These are phyloP conservation scores for Xylariaceae sp. DNA, from an alignment of 2,329 filamentous ascomycete genomes.

Conservation along the genomic window DNA sequence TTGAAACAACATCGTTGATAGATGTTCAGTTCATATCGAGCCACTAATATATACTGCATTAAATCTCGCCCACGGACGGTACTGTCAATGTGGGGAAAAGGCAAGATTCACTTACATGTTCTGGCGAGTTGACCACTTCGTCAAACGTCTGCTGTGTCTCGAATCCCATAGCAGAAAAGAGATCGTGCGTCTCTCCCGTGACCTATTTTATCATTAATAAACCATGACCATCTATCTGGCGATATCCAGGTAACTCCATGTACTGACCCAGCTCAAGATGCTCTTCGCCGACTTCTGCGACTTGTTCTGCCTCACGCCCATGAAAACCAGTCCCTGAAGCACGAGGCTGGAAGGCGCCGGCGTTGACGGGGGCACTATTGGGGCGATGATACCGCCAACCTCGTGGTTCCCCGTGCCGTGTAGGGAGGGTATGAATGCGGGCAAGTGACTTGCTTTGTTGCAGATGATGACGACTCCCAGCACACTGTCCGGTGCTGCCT, in stretches of 20 bases:
- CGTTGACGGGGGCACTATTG: conserved; percentile 64
- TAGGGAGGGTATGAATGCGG: conserved; percentile 64
- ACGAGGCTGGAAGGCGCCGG: conserved; percentile 67
- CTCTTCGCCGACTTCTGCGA: conserved; percentile 67
- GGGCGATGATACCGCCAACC: conserved; percentile 73
- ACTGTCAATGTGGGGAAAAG: no score
- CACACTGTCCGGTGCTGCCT: conserved; percentile 61
- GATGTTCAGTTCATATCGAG: conserved; percentile 23
- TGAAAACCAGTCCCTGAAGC: conserved; percentile 69
- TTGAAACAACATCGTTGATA: no score
- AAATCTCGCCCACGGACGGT: conserved; percentile 7
- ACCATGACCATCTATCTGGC: conserved; percentile 1
- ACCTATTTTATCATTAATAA: conserved; percentile 28
- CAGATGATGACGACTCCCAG: conserved; percentile 78
- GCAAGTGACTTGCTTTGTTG: conserved; percentile 61
- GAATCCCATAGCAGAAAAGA: conserved; percentile 30
- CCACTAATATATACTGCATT: conserved; percentile 21
- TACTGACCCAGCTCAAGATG: conserved; percentile 72
- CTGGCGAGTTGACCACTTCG: conserved; percentile 31
- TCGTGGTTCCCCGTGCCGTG: conserved; percentile 50
- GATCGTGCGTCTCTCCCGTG: conserved; percentile 28
- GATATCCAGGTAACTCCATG: conserved; percentile 2
- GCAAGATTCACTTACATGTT: conserved; percentile 25
- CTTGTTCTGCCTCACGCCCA: conserved; percentile 79
- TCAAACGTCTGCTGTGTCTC: conserved; percentile 31